These are phyloP conservation scores for Candida ipomoeae DNA, from an alignment of 805 yeast genomes.

Conservation along the genomic window DNA sequence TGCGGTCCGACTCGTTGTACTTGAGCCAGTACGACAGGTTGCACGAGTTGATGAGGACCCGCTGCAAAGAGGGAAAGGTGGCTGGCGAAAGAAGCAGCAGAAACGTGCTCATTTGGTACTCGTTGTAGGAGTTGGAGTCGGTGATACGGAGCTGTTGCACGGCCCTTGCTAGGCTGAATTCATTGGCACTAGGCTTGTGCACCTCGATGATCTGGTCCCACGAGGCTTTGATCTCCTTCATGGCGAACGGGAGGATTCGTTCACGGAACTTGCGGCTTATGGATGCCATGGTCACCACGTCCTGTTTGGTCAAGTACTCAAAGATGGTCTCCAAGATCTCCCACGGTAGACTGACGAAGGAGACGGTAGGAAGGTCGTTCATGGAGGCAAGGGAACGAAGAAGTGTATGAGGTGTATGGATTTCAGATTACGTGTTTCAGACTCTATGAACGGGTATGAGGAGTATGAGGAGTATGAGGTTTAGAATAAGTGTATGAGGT, in stretches of 20 bases:
- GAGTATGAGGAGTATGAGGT: no score
- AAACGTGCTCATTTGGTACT: constrained; percentile 29
- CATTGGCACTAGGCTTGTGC: not conserved
- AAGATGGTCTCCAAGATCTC: constrained; percentile 14
- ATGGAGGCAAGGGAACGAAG: no score
- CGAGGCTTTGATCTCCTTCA: constrained; percentile 20
- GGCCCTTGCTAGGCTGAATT: not conserved
- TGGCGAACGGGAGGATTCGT: constrained; percentile 18
- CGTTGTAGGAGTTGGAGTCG: constrained; percentile 16
- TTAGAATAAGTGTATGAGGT: no score
- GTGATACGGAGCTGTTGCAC: constrained; percentile 9
- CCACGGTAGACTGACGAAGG: constrained; percentile 12
- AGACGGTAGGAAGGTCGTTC: no score
- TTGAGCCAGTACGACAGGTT: constrained; percentile 42
- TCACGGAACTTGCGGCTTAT: constrained; percentile 17
- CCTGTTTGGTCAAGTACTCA: constrained; percentile 6
- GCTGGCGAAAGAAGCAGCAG: constrained; percentile 18
- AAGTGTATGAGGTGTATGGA: no score
- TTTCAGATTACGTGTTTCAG: no score
- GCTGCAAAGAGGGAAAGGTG: constrained; percentile 21
- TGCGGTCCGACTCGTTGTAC: constrained; percentile 22
- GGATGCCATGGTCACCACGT: constrained; percentile 9
- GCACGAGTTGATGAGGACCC: constrained; percentile 27
- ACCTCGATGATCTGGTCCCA: constrained; percentile 24
- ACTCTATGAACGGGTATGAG: no score